Evolutionary conservation across 495 filamentous ascomycete genomes (phyloP), one percentile per base, ranked within the genome.

Genomic region (Podospora conica): DNA sequence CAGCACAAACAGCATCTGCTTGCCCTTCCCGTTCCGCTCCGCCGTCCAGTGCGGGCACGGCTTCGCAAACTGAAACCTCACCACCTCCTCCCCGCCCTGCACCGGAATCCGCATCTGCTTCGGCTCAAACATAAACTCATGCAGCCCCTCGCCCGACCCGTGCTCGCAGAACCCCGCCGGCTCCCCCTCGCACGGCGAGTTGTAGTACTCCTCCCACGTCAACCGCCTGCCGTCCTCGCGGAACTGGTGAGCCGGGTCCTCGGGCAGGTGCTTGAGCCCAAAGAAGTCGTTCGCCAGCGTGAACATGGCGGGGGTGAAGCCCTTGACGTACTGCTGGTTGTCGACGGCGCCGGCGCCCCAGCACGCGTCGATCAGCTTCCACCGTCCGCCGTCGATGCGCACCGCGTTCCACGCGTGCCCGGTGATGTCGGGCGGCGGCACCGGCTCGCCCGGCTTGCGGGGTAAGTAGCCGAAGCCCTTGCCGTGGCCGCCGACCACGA

Each of bases 361-460:
- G 74, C 95, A 97, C 3, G 87, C 67, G 70, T 98, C 95, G 53
- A 98, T 81, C 4, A 98, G 82, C 76, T 97, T 96, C 94, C 94
- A 98, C 66, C 88, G 85, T 2, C 89, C 89, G 53, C 87, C 83
- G 66, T 96, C 93, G 63, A 97, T 92, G 57, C 85, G 84, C 20
- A 97, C 90, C 0, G 88, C 95, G 71, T 94, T 98, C 95, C 95
- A 98, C 8, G 95, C 95, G 76, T 98, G 81, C 23, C 83, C 85
- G 4, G 77, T 75, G 0, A 80, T 69, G 66, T 87, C 82, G 1
- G 55, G 69, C 0, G 86, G 81, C 1, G 93, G 91, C 0, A 86
- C 61, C 0, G 80, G 73, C 12, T 86, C 76, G 5, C 87, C 88
- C 0, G 84, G 80, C 22, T 76, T 71, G 0, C 89, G 59, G 25